These are phyloP conservation scores for Bruguiera hainesii DNA, from an alignment of 441 rosid genomes.

Conservation along the genomic window DNA sequence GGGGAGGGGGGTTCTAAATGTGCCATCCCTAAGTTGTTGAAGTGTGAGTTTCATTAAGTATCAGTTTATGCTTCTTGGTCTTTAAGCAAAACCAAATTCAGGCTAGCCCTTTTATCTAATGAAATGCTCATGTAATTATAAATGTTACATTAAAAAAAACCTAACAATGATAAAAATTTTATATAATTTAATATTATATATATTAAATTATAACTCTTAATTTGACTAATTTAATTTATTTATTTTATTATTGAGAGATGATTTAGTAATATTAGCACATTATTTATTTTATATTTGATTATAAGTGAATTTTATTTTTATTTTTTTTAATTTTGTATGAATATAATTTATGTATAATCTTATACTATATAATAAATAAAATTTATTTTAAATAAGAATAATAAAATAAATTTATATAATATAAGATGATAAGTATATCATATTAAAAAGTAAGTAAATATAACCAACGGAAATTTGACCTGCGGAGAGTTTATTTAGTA, in stretches of 20 bases:
- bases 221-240: neutral
- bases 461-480: too few relatives aligned
- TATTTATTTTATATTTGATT: neutral
- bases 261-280: neutral
- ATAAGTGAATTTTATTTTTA: too few relatives aligned
- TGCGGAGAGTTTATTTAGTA: too few relatives aligned
- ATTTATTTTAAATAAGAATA: too few relatives aligned
- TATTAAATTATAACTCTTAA: neutral
- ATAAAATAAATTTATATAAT: too few relatives aligned
- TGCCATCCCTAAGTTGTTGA: conserved; percentile 53
- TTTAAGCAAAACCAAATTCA: conserved; percentile 28
- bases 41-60: conserved; percentile 48
- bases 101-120: neutral
- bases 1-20: neutral
- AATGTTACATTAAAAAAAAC: neutral
- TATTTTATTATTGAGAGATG: neutral
- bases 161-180: neutral
- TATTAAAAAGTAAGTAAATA: too few relatives aligned
- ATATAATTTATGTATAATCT: too few relatives aligned
- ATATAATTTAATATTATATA: neutral
- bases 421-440: too few relatives aligned
- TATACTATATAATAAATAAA: too few relatives aligned
- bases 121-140: neutral
- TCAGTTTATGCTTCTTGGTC: conserved; percentile 33
- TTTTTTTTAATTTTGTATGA: too few relatives aligned